phyloP scores from a whole-genome alignment of 805 yeast species.

The Candida maris region DNA sequence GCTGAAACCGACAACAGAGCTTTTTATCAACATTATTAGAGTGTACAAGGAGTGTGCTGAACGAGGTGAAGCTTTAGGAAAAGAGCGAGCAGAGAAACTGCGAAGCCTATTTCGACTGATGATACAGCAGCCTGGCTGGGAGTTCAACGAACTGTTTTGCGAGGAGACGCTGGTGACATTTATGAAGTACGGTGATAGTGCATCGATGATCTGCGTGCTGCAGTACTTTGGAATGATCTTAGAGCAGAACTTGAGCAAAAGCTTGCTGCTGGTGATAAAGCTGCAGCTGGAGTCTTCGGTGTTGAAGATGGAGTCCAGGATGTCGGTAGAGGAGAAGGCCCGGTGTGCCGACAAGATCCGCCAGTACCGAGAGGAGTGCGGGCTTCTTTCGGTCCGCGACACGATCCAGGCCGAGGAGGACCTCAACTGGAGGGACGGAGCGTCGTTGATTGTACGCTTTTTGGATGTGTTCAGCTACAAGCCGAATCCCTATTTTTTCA shows the following conservation, averaged over 20 bases:
- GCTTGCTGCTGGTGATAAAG: conserved; percentile 16
- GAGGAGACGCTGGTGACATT: conserved; percentile 19
- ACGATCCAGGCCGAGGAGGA: conserved; percentile 4
- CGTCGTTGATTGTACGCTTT: conserved; percentile 19
- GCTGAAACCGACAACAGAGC: conserved; percentile 16
- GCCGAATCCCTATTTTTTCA: conserved; percentile 20
- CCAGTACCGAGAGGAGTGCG: conserved; percentile 16
- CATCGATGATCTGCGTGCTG: conserved; percentile 23
- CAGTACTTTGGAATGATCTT: conserved; percentile 23
- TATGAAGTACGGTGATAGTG: conserved; percentile 25
- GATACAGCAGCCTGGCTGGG: conserved; percentile 15
- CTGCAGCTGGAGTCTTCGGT: conserved; percentile 19
- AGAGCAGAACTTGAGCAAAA: conserved; percentile 10
- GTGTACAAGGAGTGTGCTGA: conserved; percentile 17
- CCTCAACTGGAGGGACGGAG: conserved; percentile 22
- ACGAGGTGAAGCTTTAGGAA: conserved; percentile 4
- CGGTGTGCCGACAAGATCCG: conserved; percentile 8
- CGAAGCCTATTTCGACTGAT: conserved; percentile 15
- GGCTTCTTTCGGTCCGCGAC: conserved; percentile 15
- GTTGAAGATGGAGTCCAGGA: conserved; percentile 20
- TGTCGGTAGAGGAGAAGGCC: conserved; percentile 8
- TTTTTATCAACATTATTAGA: conserved; percentile 15
- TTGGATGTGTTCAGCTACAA: conserved; percentile 20
- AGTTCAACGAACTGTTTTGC: conserved; percentile 16
- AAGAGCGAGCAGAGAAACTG: conserved; percentile 13